These are phyloP conservation scores for Tardiomyces blankii DNA, from an alignment of 1,139 yeast genomes.

Conservation along the genomic window DNA sequence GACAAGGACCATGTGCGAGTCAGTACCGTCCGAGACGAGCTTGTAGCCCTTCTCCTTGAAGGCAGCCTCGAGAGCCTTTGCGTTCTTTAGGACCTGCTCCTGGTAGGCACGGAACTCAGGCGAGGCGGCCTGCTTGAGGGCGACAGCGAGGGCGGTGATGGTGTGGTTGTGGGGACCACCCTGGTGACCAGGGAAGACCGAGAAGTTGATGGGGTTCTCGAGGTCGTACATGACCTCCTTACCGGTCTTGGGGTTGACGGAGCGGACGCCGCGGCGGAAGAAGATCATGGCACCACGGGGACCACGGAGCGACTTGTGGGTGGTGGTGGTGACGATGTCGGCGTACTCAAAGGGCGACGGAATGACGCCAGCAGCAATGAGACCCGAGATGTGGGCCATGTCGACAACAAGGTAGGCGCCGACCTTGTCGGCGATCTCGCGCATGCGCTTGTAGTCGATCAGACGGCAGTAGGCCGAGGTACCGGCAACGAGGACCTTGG, in stretches of 20 bases:
- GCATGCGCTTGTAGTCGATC: conserved; percentile 84
- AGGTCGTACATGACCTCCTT: conserved; percentile 79
- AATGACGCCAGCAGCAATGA: conserved; percentile 86
- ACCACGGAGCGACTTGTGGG: conserved; percentile 94
- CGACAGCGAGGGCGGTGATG: conserved; percentile 89
- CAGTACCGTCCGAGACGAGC: conserved; percentile 88
- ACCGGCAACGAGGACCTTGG: conserved; percentile 91
- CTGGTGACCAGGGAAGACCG: conserved; percentile 98
- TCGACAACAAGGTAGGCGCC: conserved; percentile 88
- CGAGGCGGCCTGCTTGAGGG: conserved; percentile 76
- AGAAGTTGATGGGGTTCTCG: conserved; percentile 84
- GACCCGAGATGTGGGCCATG: conserved; percentile 96
- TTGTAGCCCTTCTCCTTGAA: conserved; percentile 58
- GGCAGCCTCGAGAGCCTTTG: conserved; percentile 63
- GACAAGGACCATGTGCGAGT: conserved; percentile 82
- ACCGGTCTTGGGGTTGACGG: conserved; percentile 69
- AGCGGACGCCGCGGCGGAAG: conserved; percentile 83
- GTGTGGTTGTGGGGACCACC: conserved; percentile 99
- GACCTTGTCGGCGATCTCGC: conserved; percentile 79
- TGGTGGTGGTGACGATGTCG: conserved; percentile 93
- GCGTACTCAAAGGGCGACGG: conserved; percentile 91
- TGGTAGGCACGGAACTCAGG: conserved; percentile 87
- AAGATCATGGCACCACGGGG: conserved; percentile 99
- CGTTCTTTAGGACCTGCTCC: conserved; percentile 68
- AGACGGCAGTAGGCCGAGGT: conserved; percentile 92